Conservation (phyloP, 768 basidiomycete species). For the Lanmaoa rubissima region DNA sequence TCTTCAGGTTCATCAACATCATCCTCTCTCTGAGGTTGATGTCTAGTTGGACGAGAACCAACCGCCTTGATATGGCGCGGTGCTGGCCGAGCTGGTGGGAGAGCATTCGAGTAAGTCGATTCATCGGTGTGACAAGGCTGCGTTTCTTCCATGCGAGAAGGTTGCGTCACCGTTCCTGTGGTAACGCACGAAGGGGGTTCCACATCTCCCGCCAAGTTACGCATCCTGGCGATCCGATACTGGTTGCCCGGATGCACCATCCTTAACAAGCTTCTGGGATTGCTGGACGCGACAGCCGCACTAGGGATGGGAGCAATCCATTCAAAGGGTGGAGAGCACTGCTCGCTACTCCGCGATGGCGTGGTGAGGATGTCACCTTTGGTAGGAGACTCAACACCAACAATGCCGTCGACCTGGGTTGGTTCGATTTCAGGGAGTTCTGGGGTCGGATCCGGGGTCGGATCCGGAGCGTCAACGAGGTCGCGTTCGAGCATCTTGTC, state of each 20-base stretch:
- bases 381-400: slow-evolving; percentile 3
- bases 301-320: slow-evolving; percentile 21
- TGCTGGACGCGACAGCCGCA: slow-evolving; percentile 20
- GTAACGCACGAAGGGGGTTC: slow-evolving; percentile 18
- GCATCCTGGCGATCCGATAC: slow-evolving; percentile 31
- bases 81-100: not conserved
- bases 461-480: slow-evolving; percentile 23
- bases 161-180: slow-evolving; percentile 14
- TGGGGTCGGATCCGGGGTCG: slow-evolving; percentile 25
- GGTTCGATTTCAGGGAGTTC: slow-evolving; percentile 15
- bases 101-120: not conserved
- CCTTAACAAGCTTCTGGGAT: slow-evolving; percentile 31
- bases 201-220: slow-evolving; percentile 18
- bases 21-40: not conserved
- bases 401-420: slow-evolving; percentile 1
- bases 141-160: slow-evolving; percentile 20
- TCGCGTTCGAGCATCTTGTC: slow-evolving; percentile 38
- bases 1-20: slow-evolving; percentile 30
- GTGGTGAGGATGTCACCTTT: not conserved
- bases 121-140: slow-evolving; percentile 7
- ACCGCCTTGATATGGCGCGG: not conserved
- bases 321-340: slow-evolving; percentile 15
- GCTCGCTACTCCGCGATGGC: slow-evolving; percentile 1
- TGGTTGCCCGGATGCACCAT: slow-evolving; percentile 35
- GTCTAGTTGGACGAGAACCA: not conserved